Evolutionary conservation across 2,329 filamentous ascomycete genomes (phyloP).

Genomic region (Ilyonectria destructans): DNA sequence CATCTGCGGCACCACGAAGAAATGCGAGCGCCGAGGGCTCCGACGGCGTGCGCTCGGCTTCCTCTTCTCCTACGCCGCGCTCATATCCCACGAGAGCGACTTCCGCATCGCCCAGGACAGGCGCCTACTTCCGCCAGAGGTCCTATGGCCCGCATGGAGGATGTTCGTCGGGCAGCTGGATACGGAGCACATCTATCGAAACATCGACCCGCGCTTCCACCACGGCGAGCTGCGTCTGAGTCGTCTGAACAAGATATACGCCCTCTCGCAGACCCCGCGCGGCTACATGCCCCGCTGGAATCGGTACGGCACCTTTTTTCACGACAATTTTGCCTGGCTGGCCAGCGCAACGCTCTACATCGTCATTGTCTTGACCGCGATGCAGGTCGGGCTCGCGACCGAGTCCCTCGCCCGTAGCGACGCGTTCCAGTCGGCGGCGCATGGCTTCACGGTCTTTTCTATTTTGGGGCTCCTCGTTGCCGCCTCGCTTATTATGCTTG

Average conservation of each 20-base stretch:
- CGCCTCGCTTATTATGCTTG: slow-evolving; percentile 43
- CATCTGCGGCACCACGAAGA: neutral
- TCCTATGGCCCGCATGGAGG: slow-evolving; percentile 51
- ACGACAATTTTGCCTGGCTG: neutral
- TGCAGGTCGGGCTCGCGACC: slow-evolving; percentile 60
- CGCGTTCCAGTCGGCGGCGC: slow-evolving; percentile 61
- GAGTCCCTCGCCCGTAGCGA: slow-evolving; percentile 52
- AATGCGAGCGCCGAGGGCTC: neutral
- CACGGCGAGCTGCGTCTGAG: slow-evolving; percentile 60
- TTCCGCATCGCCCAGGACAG: slow-evolving; percentile 53
- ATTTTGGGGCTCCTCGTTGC: slow-evolving; percentile 59
- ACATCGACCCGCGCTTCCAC: slow-evolving; percentile 56
- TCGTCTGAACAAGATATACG: neutral
- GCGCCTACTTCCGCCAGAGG: slow-evolving; percentile 53
- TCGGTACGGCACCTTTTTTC: neutral
- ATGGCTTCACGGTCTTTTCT: slow-evolving; percentile 66
- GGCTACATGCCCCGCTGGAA: neutral
- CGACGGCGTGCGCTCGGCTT: slow-evolving; percentile 35
- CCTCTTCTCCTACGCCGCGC: slow-evolving; percentile 55
- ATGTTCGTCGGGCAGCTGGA: slow-evolving; percentile 42
- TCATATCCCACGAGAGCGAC: slow-evolving; percentile 56
- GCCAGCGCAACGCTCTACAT: slow-evolving; percentile 58
- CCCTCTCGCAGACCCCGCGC: neutral
- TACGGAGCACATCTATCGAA: slow-evolving; percentile 48
- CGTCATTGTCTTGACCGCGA: slow-evolving; percentile 63